These are phyloP conservation scores for Diplodia scrobiculata DNA, from an alignment of 2,329 filamentous ascomycete genomes.

Conservation along the genomic window DNA sequence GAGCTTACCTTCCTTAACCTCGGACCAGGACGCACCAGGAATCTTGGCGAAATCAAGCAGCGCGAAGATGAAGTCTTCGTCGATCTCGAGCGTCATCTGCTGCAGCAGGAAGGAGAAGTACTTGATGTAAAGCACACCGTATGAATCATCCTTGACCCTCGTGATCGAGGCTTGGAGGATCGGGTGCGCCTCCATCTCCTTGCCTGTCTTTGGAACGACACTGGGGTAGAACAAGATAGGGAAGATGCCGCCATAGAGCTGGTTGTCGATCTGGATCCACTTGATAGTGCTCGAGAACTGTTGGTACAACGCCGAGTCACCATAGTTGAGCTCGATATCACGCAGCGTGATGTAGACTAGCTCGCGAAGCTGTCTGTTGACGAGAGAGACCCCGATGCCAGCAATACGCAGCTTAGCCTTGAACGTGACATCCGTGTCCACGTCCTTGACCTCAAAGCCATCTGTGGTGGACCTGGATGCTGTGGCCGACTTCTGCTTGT, in stretches of 20 bases:
- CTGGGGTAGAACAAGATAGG: slow-evolving; percentile 96
- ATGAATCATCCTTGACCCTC: slow-evolving; percentile 95
- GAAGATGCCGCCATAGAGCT: slow-evolving; percentile 97
- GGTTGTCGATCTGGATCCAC: slow-evolving; percentile 99
- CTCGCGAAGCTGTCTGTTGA: slow-evolving; percentile 90
- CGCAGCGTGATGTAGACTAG: slow-evolving; percentile 91
- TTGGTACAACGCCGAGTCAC: slow-evolving; percentile 90
- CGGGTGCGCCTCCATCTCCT: slow-evolving; percentile 93
- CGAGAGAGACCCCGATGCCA: slow-evolving; percentile 87
- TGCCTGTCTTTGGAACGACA: slow-evolving; percentile 94
- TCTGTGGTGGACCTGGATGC: slow-evolving; percentile 62
- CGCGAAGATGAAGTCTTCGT: slow-evolving; percentile 97
- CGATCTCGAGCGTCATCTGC: slow-evolving; percentile 96
- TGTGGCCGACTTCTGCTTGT: slow-evolving; percentile 64
- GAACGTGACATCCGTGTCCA: slow-evolving; percentile 85
- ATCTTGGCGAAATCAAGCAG: slow-evolving; percentile 93
- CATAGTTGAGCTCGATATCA: slow-evolving; percentile 87
- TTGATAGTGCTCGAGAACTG: slow-evolving; percentile 89
- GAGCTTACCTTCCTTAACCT: slow-evolving; percentile 78
- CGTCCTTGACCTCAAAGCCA: slow-evolving; percentile 91
- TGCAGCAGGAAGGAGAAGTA: slow-evolving; percentile 92
- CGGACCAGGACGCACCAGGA: slow-evolving; percentile 83
- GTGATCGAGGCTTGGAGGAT: slow-evolving; percentile 91
- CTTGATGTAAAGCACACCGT: slow-evolving; percentile 97
- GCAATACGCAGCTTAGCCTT: slow-evolving; percentile 84